These are phyloP conservation scores for Petrea volubilis DNA, from an alignment of 257 asterid genomes.

Conservation along the genomic window DNA sequence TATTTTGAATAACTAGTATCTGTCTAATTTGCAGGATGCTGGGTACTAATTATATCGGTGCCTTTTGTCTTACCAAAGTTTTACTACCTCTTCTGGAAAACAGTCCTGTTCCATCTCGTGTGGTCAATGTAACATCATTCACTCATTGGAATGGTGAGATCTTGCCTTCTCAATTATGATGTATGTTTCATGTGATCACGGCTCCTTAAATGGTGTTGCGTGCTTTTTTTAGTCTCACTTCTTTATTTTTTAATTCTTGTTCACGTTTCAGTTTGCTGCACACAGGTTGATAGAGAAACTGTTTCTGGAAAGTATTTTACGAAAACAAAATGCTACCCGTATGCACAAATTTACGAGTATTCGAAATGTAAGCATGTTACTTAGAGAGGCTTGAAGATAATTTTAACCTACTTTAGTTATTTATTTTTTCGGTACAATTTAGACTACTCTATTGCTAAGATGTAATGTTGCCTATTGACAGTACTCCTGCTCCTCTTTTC, in stretches of 20 bases:
- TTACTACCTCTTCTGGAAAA: slow-evolving; percentile 73
- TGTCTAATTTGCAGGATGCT: slow-evolving; percentile 66
- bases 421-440: too few relatives aligned
- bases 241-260: neutral
- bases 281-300: slow-evolving; percentile 48
- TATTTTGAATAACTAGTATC: neutral
- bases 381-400: neutral
- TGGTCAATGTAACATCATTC: slow-evolving; percentile 84
- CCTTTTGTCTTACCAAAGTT: slow-evolving; percentile 76
- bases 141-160: slow-evolving; percentile 82
- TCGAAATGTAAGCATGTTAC: slow-evolving; percentile 67
- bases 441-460: slow-evolving; percentile 20
- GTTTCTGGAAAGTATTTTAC: slow-evolving; percentile 57
- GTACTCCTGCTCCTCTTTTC: slow-evolving; percentile 80
- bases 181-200: too few relatives aligned
- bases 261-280: slow-evolving; percentile 47
- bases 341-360: slow-evolving; percentile 73
- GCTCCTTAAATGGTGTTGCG: neutral
- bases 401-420: slow-evolving; percentile 7
- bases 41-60: slow-evolving; percentile 83
- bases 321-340: slow-evolving; percentile 55
- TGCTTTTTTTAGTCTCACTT: neutral
- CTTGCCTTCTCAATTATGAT: too few relatives aligned
- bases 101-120: slow-evolving; percentile 76
- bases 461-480: slow-evolving; percentile 34